phyloP scores from a whole-genome alignment of 257 asterid species.

The Osmanthus fragrans region DNA sequence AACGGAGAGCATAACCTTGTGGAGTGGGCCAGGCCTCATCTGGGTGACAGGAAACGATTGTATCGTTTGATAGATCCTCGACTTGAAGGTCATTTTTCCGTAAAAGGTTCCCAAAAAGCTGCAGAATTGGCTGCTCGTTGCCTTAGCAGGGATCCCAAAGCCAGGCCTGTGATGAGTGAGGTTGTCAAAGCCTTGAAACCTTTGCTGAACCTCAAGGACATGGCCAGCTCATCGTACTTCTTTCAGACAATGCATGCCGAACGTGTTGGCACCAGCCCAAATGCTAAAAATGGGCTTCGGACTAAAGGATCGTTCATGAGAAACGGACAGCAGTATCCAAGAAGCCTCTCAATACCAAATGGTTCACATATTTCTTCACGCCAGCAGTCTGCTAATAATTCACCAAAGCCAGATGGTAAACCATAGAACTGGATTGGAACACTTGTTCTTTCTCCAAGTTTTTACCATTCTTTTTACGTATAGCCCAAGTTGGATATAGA shows the following conservation, averaged over 20 bases:
- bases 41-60: conserved; percentile 72
- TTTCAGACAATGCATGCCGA: conserved; percentile 80
- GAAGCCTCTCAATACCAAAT: conserved; percentile 73
- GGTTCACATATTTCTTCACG: conserved; percentile 76
- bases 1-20: conserved; percentile 94
- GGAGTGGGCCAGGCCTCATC: conserved; percentile 94
- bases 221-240: conserved; percentile 88
- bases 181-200: conserved; percentile 86
- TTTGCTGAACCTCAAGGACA: conserved; percentile 84
- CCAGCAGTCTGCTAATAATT: conserved; percentile 61
- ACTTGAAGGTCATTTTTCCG: conserved; percentile 89
- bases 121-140: conserved; percentile 90
- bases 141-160: conserved; percentile 81
- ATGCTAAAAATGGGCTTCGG: conserved; percentile 44
- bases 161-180: conserved; percentile 87
- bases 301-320: conserved; percentile 54
- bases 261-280: conserved; percentile 60
- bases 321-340: conserved; percentile 61
- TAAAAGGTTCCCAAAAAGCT: conserved; percentile 93
- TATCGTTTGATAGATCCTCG: conserved; percentile 87
- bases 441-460: conserved; percentile 11
- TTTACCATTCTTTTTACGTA: conserved; percentile 38
- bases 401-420: conserved; percentile 79
- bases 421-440: conserved; percentile 33
- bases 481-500: not conserved